phyloP scores from a whole-genome alignment of 2,329 filamentous ascomycete species.

The Botrytis galanthina region DNA sequence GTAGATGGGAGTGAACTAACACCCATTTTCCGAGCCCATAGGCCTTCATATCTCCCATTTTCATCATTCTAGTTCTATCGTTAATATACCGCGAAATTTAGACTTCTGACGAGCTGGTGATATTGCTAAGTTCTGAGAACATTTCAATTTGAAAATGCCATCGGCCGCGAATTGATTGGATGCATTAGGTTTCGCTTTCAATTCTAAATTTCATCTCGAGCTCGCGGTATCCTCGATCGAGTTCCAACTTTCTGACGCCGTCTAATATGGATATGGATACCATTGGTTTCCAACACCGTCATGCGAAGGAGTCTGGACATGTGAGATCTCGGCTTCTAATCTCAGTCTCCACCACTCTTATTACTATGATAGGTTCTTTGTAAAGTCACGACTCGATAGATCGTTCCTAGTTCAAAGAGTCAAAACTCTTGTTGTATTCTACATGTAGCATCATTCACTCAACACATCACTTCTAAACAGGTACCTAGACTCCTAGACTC shows the following conservation, averaged over 20 bases:
- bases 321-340: background rate
- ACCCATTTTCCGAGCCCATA: too few relatives aligned
- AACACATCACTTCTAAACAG: background rate
- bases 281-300: background rate
- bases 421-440: background rate
- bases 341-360: too few relatives aligned
- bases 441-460: background rate
- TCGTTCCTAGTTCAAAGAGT: background rate
- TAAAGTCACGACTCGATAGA: background rate
- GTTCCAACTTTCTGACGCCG: background rate
- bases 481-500: background rate
- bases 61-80: too few relatives aligned
- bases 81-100: too few relatives aligned
- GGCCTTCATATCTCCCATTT: too few relatives aligned
- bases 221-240: background rate
- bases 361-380: background rate
- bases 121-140: too few relatives aligned
- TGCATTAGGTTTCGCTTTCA: too few relatives aligned
- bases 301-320: background rate
- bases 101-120: too few relatives aligned
- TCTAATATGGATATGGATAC: background rate
- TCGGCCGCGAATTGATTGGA: too few relatives aligned
- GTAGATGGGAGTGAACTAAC: too few relatives aligned
- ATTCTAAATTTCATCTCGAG: too few relatives aligned
- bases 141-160: too few relatives aligned